Percentiles rank a stretch among this genome's conserved stretches.
Conservation (phyloP, 306 rosid genomes). For the Inga laurina region DNA sequence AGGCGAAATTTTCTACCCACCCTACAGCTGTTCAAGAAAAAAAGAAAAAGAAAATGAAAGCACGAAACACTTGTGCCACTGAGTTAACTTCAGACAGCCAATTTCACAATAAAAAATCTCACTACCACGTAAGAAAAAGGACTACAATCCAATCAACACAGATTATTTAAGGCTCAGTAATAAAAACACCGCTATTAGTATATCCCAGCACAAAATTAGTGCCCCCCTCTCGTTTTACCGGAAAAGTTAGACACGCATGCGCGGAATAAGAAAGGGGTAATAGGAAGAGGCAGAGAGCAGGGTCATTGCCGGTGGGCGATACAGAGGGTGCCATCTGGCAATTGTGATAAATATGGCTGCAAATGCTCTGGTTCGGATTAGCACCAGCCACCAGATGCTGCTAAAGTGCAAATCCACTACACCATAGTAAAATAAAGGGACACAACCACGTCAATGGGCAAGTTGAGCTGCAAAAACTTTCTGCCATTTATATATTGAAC, state of each 20-base stretch:
- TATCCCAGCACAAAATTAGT: background rate
- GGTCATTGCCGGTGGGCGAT: background rate
- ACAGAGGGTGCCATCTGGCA: background rate
- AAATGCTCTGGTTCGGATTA: slow-evolving; percentile 16
- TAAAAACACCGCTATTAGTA: background rate
- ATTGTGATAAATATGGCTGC: slow-evolving; percentile 4
- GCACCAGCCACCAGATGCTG: slow-evolving; percentile 18
- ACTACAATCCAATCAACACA: background rate
- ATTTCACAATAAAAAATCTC: slow-evolving; percentile 4
- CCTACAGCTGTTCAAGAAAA: background rate
- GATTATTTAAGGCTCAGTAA: background rate
- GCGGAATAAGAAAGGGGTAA: background rate
- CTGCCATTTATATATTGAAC: slow-evolving; percentile 38
- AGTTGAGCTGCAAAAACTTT: slow-evolving; percentile 43
- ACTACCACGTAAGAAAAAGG: background rate
- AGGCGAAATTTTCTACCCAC: background rate
- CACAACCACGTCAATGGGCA: slow-evolving; percentile 31
- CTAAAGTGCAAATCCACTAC: slow-evolving; percentile 20
- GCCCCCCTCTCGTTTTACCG: background rate
- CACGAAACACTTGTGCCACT: background rate
- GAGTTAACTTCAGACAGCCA: background rate
- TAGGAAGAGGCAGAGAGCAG: background rate
- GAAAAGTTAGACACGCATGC: background rate
- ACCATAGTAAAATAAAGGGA: slow-evolving; percentile 25
- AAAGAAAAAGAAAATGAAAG: background rate